Conservation (phyloP, 179 eudicot species). For the Heliamphora pulchella region DNA sequence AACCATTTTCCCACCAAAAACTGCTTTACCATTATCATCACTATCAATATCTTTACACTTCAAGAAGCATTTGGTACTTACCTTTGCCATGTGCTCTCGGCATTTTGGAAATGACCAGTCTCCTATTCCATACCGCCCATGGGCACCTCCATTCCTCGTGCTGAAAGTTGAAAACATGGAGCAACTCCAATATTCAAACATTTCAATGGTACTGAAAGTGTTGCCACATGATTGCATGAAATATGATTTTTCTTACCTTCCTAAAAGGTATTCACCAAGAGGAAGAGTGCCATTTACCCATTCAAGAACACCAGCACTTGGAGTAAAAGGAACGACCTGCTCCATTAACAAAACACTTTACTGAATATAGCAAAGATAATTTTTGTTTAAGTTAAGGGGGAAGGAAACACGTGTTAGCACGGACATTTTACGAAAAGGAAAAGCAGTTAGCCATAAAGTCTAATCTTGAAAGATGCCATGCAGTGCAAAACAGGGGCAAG, state of each 20-base stretch:
- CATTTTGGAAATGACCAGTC: conserved; percentile 94
- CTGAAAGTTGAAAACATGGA: conserved; percentile 33
- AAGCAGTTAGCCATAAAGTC: neutral
- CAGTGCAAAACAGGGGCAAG: neutral
- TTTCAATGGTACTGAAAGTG: neutral
- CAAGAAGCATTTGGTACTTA: conserved; percentile 26
- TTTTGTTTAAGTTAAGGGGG: neutral
- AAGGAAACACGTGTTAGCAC: neutral
- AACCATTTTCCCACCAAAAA: neutral
- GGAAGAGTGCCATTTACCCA: conserved; percentile 99
- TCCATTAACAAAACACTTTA: conserved; percentile 3
- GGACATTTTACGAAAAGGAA: neutral
- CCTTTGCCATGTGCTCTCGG: conserved; percentile 85
- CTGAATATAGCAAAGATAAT: neutral
- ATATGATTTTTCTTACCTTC: conserved; percentile 54
- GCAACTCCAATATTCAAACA: conserved; percentile 10
- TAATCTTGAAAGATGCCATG: neutral
- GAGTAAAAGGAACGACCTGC: conserved; percentile 98
- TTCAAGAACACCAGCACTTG: conserved; percentile 98
- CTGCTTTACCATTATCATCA: neutral
- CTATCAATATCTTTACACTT: neutral
- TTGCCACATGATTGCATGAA: neutral
- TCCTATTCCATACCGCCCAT: conserved; percentile 86
- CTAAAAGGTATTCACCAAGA: conserved; percentile 90
- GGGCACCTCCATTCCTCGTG: conserved; percentile 91